Evolutionary conservation across 2,329 filamentous ascomycete genomes (phyloP).

Genomic region (Colletotrichum lini): DNA sequence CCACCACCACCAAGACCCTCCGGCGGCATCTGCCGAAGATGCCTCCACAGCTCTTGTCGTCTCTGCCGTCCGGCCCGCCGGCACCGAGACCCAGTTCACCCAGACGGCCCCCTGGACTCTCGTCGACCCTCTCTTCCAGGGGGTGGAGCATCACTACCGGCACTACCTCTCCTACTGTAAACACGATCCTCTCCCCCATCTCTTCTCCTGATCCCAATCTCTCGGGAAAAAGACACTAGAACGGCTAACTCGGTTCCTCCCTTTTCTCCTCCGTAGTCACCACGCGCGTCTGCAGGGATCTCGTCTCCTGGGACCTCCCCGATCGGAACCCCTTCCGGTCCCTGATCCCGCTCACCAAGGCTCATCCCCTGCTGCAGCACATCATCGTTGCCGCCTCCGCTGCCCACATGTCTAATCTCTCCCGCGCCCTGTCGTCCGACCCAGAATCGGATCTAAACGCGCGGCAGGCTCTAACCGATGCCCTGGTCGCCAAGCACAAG

Average conservation of each 20-base stretch:
- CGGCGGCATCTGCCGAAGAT: slow-evolving; percentile 1
- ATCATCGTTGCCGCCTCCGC: slow-evolving; percentile 65
- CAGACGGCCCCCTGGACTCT: slow-evolving; percentile 55
- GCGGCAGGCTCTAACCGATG: slow-evolving; percentile 56
- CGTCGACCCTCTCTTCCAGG: slow-evolving; percentile 64
- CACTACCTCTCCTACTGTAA: slow-evolving; percentile 60
- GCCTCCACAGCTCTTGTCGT: slow-evolving; percentile 45
- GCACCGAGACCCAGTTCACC: slow-evolving; percentile 41
- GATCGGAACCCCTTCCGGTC: slow-evolving; percentile 62
- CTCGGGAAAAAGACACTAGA: slow-evolving; percentile 19
- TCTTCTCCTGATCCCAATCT: slow-evolving; percentile 30
- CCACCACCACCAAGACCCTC: not conserved
- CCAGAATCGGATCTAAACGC: slow-evolving; percentile 45
- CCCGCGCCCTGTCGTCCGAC: slow-evolving; percentile 49
- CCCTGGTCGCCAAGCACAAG: slow-evolving; percentile 61
- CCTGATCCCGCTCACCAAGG: slow-evolving; percentile 58
- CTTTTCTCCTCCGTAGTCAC: slow-evolving; percentile 58
- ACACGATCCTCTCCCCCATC: slow-evolving; percentile 34
- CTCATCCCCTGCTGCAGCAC: slow-evolving; percentile 60
- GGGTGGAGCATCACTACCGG: slow-evolving; percentile 64
- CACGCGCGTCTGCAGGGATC: slow-evolving; percentile 66
- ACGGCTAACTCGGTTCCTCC: slow-evolving; percentile 23
- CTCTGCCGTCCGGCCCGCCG: slow-evolving; percentile 34
- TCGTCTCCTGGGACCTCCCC: slow-evolving; percentile 62
- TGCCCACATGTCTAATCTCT: slow-evolving; percentile 62